Evolutionary conservation across 257 asterid genomes (phyloP).

Genomic region (Nicotiana otophora): DNA sequence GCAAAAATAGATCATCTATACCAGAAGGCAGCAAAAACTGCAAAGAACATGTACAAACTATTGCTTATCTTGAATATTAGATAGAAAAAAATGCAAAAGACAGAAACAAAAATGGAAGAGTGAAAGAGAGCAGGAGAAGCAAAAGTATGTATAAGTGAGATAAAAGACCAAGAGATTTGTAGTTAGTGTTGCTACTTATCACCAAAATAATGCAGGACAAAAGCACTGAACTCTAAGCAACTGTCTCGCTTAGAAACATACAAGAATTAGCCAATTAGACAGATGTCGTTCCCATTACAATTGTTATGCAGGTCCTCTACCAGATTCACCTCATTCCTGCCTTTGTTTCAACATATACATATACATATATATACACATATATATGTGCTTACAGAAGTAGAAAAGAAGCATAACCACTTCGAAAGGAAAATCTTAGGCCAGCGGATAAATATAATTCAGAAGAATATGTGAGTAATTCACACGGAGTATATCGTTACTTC

Average conservation of each 20-base stretch:
- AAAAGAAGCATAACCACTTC: background rate
- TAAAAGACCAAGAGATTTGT: background rate
- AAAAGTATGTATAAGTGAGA: background rate
- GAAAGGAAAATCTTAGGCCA: background rate
- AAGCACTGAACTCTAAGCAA: background rate
- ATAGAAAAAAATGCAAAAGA: background rate
- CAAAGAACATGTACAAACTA: background rate
- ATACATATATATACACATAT: too few relatives aligned
- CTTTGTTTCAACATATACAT: background rate
- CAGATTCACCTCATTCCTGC: background rate
- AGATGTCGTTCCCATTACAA: background rate
- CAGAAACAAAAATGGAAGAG: background rate
- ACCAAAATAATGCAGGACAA: background rate
- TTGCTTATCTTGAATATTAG: background rate
- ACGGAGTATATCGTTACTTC: background rate
- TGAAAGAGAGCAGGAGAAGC: background rate
- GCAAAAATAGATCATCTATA: background rate
- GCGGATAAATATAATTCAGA: background rate
- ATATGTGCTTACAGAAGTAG: background rate
- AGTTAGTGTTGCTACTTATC: background rate
- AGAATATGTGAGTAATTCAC: background rate
- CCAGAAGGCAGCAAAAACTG: background rate
- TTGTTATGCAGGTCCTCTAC: background rate
- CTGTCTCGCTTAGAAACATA: background rate
- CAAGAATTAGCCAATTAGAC: background rate